Evolutionary conservation across 73 alveolate genomes (phyloP), one percentile per base, ranked within the genome.

Genomic region (Blepharisma stoltei): DNA sequence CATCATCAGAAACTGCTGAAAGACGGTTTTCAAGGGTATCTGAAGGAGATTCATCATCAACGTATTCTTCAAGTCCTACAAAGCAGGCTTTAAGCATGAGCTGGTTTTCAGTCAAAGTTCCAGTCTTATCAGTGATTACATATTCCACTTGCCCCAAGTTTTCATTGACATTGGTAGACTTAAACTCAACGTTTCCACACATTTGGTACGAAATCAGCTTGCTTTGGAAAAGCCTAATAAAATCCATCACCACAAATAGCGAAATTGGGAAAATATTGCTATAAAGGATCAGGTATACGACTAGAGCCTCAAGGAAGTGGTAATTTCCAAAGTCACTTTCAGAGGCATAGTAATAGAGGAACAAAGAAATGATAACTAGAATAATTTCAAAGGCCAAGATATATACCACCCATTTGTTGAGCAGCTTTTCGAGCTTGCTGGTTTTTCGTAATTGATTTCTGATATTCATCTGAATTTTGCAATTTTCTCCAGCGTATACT

Each of bases 141-240:
- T 71, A 82, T 78, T 87, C 86, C 5, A 87, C 91, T 66, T 87
- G 87, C 0, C 94, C 94, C 68, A 87, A 73, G 80, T 87, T 90
- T 76, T 83, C 94, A 18, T 83, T 78, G 76, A 86, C 66, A 77
- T 84, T 83, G 32, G 88, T 78, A 4, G 83, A 70, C 78, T 32
- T 32, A 32, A 32, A 32, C 41, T 32, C 5, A 32, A 32, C 41
- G 3, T 32, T 32, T 32, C 41, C 41, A 32, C 41, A 32, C 41
- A 32, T 32, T 32, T 32, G 41, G 41, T 32, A 32, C 5, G 41
- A 32, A 32, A 32, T 32, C 3, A 32, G 41, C 41, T 32, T 32
- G 41, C 41, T 32, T 32, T 32, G 41, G 41, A 32, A 32, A 0
- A 32, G 41, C 55, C 79, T 81, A 6, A 75, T 81, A 46, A 81